Evolutionary conservation across 2,329 filamentous ascomycete genomes (phyloP), one percentile per base, ranked within the genome.

Genomic region (Dendrostoma leiphaemia): DNA sequence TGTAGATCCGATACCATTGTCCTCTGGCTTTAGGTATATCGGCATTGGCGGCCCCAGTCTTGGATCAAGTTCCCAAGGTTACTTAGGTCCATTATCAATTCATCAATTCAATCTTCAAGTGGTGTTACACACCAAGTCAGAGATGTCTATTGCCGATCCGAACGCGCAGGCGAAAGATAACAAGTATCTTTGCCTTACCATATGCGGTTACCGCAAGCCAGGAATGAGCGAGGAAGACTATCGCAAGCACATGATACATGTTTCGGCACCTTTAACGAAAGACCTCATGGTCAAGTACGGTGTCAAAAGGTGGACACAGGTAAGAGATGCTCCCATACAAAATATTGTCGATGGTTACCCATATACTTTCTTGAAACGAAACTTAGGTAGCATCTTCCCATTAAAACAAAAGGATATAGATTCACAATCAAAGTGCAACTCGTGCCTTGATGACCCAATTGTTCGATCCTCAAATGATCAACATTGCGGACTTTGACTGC

Each of bases 191-290:
- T 77, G 76, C 60, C 68, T 80, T 2, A 79, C 75, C 3, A 78
- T 80, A 43, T 71, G 66, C 34, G 77, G 75, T 19, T 81, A 79
- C 60, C 68, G 70, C 3, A 74, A 72, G 54, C 64, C 69, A 0
- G 76, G 74, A 1, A 75, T 80, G 71, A 77, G 68, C 60, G 74
- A 78, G 53, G 73, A 75, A 37, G 76, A 67, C 15, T 80, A 80
- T 56, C 62, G 69, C 2, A 51, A 74, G 53, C 71, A 81, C 60
- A 80, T 80, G 77, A 64, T 62, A 1, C 65, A 79, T 3, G 62
- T 77, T 2, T 74, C 71, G 0, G 77, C 74, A 0, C 75, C 76
- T 0, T 64, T 79, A 65, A 74, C 72, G 5, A 72, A 74, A 48
- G 72, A 67, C 12, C 64, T 80, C 2, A 77, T 80, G 74, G 73